Base-by-base conservation (phyloP, 2,329 filamentous ascomycete species). In the Cladosporium phlei region DNA sequence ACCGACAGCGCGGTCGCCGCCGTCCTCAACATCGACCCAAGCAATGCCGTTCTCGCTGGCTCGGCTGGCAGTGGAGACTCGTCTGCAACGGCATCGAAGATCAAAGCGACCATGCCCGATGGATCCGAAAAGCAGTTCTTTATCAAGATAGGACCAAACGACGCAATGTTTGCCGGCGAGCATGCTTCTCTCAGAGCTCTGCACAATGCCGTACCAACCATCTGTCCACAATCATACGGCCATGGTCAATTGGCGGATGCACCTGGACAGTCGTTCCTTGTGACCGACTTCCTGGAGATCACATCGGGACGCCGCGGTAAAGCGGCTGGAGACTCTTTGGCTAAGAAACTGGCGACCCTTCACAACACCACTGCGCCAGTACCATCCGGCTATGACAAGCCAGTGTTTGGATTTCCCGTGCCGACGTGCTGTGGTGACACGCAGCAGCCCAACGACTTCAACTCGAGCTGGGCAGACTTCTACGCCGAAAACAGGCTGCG, bases 361-460 rank as follows among this genome's bases (percentile, higher is more conserved):
- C 91, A 96, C 65, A 83, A 78, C 2, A 88, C 82, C 1, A 80
- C 85, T 0, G 86, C 86, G 0, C 85, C 87, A 0, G 64, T 73
- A 0, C 82, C 83, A 1, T 65, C 76, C 9, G 80, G 79, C 16
- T 73, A 78, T 53, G 67, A 75, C 1, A 72, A 61, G 28, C 80
- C 81, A 2, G 72, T 82, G 67, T 96, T 91, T 55, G 91, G 91
- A 2, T 96, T 96, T 60, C 85, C 86, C 0, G 83, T 85, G 0
- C 71, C 85, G 1, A 96, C 90, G 0, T 95, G 86, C 66, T 96
- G 91, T 66, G 90, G 90, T 2, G 79, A 87, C 35, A 93, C 88
- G 6, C 77, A 77, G 30, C 91, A 96, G 67, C 79, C 88, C 38
- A 97, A 96, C 61, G 69, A 69, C 0, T 95, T 78, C 69, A 77